These are phyloP conservation scores for Starmerella lactis-condensi DNA, from an alignment of 805 yeast species.

Conservation along the genomic window DNA sequence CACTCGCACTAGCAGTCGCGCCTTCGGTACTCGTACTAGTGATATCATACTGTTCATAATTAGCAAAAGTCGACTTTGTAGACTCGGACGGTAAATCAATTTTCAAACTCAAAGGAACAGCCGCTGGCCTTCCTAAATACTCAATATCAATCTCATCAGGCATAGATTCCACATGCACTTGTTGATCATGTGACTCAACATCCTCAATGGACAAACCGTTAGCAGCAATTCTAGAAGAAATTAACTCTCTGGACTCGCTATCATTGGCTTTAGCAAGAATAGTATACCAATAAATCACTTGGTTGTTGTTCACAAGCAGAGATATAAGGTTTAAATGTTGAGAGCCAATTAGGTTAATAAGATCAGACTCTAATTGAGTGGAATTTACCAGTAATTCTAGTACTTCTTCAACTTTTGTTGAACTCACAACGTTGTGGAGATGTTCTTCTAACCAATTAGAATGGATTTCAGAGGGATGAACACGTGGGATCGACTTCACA, in stretches of 20 bases:
- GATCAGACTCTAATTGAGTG: constrained; percentile 26
- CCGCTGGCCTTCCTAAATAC: constrained; percentile 56
- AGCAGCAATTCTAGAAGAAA: constrained; percentile 20
- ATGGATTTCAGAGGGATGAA: too few relatives aligned
- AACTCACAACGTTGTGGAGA: constrained; percentile 17
- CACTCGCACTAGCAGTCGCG: constrained; percentile 19
- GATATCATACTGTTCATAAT: constrained; percentile 78
- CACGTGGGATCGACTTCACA: too few relatives aligned
- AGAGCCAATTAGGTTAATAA: constrained; percentile 35
- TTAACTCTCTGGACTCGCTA: constrained; percentile 23
- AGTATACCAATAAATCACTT: constrained; percentile 37
- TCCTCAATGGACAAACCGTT: constrained; percentile 6
- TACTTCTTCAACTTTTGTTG: constrained; percentile 22
- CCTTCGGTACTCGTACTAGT: constrained; percentile 17
- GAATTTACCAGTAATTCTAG: constrained; percentile 22
- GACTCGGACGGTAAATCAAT: constrained; percentile 72
- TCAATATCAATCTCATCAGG: constrained; percentile 46
- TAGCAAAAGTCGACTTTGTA: constrained; percentile 47
- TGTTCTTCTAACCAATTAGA: constrained; percentile 33
- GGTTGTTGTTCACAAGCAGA: constrained; percentile 33
- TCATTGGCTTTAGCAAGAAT: constrained; percentile 26
- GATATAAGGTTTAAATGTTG: constrained; percentile 35
- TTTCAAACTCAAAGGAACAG: constrained; percentile 44
- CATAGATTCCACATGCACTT: constrained; percentile 17
- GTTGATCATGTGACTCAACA: not conserved